Conservation (phyloP, 345 rosid species). For the Aegle marmelos region DNA sequence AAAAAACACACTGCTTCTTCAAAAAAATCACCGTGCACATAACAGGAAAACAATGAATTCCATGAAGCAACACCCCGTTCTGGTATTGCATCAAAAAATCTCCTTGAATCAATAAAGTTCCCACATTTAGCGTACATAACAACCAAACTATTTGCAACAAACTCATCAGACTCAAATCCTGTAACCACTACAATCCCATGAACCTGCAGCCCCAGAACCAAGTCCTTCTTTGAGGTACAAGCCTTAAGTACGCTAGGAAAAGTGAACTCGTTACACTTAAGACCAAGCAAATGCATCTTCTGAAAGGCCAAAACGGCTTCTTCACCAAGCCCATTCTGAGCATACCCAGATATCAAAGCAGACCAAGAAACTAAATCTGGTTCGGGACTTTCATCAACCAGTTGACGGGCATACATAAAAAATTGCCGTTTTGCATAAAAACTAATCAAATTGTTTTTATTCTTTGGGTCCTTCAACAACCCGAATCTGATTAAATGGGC, state of each 20-base stretch:
- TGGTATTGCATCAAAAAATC: slow-evolving; percentile 42
- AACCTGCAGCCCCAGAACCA: slow-evolving; percentile 53
- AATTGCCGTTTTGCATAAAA: slow-evolving; percentile 34
- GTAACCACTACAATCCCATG: slow-evolving; percentile 50
- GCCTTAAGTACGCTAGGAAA: slow-evolving; percentile 62
- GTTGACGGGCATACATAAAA: slow-evolving; percentile 42
- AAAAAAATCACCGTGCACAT: slow-evolving; percentile 40
- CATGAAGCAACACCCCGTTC: slow-evolving; percentile 53
- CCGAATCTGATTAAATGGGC: slow-evolving; percentile 35
- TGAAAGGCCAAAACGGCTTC: slow-evolving; percentile 41
- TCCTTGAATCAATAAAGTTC: slow-evolving; percentile 43
- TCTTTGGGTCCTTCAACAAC: slow-evolving; percentile 27
- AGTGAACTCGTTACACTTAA: slow-evolving; percentile 54
- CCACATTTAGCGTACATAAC: slow-evolving; percentile 60
- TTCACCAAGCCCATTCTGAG: slow-evolving; percentile 38
- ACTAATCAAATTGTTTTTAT: slow-evolving; percentile 32
- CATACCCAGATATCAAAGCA: slow-evolving; percentile 59
- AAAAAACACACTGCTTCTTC: slow-evolving; percentile 46
- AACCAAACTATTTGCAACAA: slow-evolving; percentile 54
- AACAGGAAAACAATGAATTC: slow-evolving; percentile 58
- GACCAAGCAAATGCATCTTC: slow-evolving; percentile 47
- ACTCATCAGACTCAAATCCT: slow-evolving; percentile 55
- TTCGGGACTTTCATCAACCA: slow-evolving; percentile 57
- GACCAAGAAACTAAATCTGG: slow-evolving; percentile 64
- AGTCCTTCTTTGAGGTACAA: slow-evolving; percentile 36